Conservation (phyloP, 805 yeast species). For the Scheffersomyces stipitis region DNA sequence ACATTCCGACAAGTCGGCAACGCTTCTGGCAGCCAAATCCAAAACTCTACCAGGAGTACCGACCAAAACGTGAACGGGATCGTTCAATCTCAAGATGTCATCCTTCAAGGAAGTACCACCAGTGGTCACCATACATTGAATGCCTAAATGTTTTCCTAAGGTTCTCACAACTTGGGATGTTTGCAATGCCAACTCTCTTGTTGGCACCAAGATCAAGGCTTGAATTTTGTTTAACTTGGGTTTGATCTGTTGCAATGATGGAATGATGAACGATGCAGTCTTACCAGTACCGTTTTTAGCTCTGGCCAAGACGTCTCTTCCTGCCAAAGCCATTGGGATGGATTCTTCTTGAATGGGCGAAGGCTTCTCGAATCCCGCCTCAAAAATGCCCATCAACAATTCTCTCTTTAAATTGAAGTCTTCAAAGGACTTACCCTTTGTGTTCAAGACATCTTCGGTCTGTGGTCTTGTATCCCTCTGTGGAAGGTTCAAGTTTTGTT, state of each 20-base stretch:
- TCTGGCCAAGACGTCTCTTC: constrained; percentile 94
- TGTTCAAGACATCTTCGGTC: constrained; percentile 91
- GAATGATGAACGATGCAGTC: constrained; percentile 96
- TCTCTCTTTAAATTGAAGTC: constrained; percentile 91
- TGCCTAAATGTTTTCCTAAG: constrained; percentile 87
- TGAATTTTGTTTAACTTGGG: constrained; percentile 84
- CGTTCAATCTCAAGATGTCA: constrained; percentile 89
- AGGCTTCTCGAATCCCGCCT: constrained; percentile 98
- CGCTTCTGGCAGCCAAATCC: constrained; percentile 84
- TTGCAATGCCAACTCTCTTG: constrained; percentile 96
- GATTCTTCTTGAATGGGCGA: constrained; percentile 98
- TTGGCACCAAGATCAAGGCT: constrained; percentile 91
- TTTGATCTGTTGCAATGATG: constrained; percentile 84
- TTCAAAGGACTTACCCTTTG: constrained; percentile 89
- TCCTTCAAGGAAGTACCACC: constrained; percentile 96
- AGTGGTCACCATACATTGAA: constrained; percentile 95
- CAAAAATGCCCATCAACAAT: constrained; percentile 95
- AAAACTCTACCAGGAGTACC: constrained; percentile 98
- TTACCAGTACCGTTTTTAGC: constrained; percentile 99
- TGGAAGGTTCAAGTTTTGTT: constrained; percentile 70
- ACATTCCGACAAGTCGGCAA: constrained; percentile 86
- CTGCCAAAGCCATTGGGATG: constrained; percentile 92
- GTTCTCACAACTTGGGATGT: constrained; percentile 97
- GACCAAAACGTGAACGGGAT: constrained; percentile 89
- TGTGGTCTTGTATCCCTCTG: constrained; percentile 90